Evolutionary conservation across 345 rosid genomes (phyloP).

Genomic region (Viola odorata): DNA sequence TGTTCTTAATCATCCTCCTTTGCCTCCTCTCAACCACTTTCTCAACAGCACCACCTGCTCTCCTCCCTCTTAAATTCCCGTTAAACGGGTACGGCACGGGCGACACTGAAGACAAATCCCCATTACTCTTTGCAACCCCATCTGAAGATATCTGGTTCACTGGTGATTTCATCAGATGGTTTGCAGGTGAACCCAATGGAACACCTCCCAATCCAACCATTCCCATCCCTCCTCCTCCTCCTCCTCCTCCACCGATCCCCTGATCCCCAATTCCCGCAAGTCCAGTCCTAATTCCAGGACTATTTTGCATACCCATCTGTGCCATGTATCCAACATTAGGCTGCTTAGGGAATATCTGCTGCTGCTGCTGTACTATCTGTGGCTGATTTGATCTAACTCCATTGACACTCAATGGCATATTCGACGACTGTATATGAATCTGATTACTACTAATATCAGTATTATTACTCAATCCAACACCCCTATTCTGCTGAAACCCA

Average conservation of each 20-base stretch:
- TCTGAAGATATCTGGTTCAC: slow-evolving; percentile 72
- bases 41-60: slow-evolving; percentile 59
- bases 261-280: slow-evolving; percentile 49
- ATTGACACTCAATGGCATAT: slow-evolving; percentile 53
- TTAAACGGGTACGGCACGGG: slow-evolving; percentile 76
- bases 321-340: slow-evolving; percentile 42
- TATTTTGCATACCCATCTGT: slow-evolving; percentile 39
- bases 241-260: slow-evolving; percentile 38
- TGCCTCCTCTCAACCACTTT: slow-evolving; percentile 98
- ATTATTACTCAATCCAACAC: slow-evolving; percentile 16
- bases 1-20: slow-evolving; percentile 95
- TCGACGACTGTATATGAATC: slow-evolving; percentile 46
- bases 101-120: slow-evolving; percentile 70
- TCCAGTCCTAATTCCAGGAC: slow-evolving; percentile 60
- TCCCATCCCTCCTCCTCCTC: slow-evolving; percentile 55
- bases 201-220: slow-evolving; percentile 57
- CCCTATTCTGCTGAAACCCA: slow-evolving; percentile 48
- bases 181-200: slow-evolving; percentile 58
- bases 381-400: slow-evolving; percentile 50
- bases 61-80: slow-evolving; percentile 69
- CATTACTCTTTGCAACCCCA: slow-evolving; percentile 66
- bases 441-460: slow-evolving; percentile 11
- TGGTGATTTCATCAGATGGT: slow-evolving; percentile 36
- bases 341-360: slow-evolving; percentile 55
- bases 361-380: slow-evolving; percentile 32